Conservation (phyloP, 1,139 yeast genomes). For the Scheffersomyces titani region DNA sequence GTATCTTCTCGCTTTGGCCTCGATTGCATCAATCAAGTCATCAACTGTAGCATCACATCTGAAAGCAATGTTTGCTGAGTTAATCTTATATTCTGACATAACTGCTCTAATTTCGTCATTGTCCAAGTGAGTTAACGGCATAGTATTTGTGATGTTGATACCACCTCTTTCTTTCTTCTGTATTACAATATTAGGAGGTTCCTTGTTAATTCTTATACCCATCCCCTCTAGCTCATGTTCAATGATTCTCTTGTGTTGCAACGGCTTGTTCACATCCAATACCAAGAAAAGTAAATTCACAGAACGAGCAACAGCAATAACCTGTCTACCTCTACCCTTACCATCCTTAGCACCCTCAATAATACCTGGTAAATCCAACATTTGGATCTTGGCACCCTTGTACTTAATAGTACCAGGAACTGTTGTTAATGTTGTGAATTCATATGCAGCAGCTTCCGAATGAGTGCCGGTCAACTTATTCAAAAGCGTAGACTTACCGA, state of each 20-base stretch:
- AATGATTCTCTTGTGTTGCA: conserved; percentile 88
- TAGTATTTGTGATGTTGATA: conserved; percentile 87
- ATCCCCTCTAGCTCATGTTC: conserved; percentile 96
- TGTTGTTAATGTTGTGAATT: conserved; percentile 94
- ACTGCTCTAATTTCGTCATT: conserved; percentile 94
- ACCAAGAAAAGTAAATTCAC: conserved; percentile 91
- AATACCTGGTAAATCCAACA: conserved; percentile 98
- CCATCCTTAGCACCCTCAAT: conserved; percentile 99
- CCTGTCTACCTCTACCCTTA: conserved; percentile 98
- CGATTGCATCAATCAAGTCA: conserved; percentile 91
- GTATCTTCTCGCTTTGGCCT: conserved; percentile 84
- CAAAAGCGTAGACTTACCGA: conserved; percentile 90
- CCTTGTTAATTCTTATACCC: conserved; percentile 89
- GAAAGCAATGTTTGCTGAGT: conserved; percentile 95
- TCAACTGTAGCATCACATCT: conserved; percentile 98
- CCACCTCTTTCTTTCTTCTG: conserved; percentile 97
- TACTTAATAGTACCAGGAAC: conserved; percentile 96
- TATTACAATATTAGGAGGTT: conserved; percentile 88
- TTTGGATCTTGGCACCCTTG: conserved; percentile 96
- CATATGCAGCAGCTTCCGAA: conserved; percentile 95
- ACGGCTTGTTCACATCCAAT: conserved; percentile 92
- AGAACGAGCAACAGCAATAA: conserved; percentile 96
- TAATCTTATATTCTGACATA: conserved; percentile 90
- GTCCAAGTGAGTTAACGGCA: conserved; percentile 87
- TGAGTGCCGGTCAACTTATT: conserved; percentile 92